Base-by-base conservation (phyloP, 2,329 filamentous ascomycete genomes). In the Colletotrichum falcatum region DNA sequence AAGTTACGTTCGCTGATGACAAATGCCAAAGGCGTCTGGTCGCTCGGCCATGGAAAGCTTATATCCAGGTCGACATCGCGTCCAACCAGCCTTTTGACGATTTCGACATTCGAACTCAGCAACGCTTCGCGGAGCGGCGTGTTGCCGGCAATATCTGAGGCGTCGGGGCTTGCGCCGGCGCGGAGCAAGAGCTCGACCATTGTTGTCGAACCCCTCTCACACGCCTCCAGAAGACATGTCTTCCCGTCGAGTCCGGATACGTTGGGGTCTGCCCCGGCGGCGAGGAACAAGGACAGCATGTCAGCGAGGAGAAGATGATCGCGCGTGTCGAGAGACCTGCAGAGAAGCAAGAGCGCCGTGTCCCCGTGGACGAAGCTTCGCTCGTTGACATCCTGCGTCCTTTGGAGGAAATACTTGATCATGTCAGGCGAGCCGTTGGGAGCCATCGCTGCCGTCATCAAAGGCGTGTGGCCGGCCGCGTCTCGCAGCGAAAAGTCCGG, bases 361-460 rank as follows among this genome's bases (percentile, higher is more conserved):
- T 55, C 61, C 1, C 73, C 72, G 18, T 44, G 62, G 14, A 30
- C 3, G 16, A 26, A 28, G 16, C 55, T 68, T 26, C 73, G 65
- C 11, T 62, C 55, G 65, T 75, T 75, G 28, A 72, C 23, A 7
- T 73, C 33, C 4, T 67, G 26, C 5, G 66, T 42, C 61, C 67
- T 65, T 33, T 73, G 37, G 11, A 74, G 61, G 20, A 76, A 39
- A 37, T 70, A 54, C 7, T 70, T 23, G 9, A 76, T 49, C 65
- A 76, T 67, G 16, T 68, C 56, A 7, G 59, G 49, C 3, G 66
- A 59, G 20, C 70, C 70, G 2, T 30, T 12, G 2, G 46, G 26
- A 9, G 49, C 72, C 11, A 61, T 61, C 7, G 71, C 72, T 28
- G 74, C 74, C 37, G 63, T 55, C 71, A 75, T 74, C 2, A 76